phyloP scores from a whole-genome alignment of 2,329 filamentous ascomycete species.

The Epichloe aotearoae region DNA sequence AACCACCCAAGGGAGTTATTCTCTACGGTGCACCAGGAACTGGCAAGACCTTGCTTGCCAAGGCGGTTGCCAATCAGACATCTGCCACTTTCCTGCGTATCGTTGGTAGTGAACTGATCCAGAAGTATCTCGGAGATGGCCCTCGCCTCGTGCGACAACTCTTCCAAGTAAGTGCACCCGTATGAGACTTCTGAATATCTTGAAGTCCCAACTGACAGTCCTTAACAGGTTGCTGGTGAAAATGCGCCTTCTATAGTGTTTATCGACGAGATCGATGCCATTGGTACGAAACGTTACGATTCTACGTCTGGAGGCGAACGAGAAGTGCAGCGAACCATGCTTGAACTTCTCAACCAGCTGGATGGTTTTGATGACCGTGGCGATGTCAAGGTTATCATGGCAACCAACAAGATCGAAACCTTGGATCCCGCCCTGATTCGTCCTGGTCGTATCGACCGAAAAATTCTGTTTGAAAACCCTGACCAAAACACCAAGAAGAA shows the following conservation, averaged over 20 bases:
- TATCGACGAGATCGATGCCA: constrained; percentile 98
- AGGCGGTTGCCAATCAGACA: constrained; percentile 97
- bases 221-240: constrained; percentile 67
- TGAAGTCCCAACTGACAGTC: constrained; percentile 1
- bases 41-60: constrained; percentile 89
- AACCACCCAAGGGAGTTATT: constrained; percentile 98
- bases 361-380: constrained; percentile 98
- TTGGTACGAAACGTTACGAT: constrained; percentile 97
- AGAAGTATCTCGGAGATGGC: constrained; percentile 96
- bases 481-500: constrained; percentile 88
- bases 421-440: constrained; percentile 92
- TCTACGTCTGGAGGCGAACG: constrained; percentile 93
- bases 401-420: constrained; percentile 98
- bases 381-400: constrained; percentile 99
- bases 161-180: constrained; percentile 50
- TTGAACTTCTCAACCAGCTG: constrained; percentile 94
- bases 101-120: constrained; percentile 91
- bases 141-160: constrained; percentile 90
- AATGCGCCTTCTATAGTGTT: constrained; percentile 96
- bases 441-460: constrained; percentile 94
- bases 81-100: constrained; percentile 96
- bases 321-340: constrained; percentile 96
- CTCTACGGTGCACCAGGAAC: constrained; percentile 95
- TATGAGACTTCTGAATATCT: not conserved
- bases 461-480: constrained; percentile 65